A percentile compares a stretch with the other conserved stretches of the same genome.
Conservation (phyloP, 2,329 filamentous ascomycete species). For the Colletotrichum phormii region DNA sequence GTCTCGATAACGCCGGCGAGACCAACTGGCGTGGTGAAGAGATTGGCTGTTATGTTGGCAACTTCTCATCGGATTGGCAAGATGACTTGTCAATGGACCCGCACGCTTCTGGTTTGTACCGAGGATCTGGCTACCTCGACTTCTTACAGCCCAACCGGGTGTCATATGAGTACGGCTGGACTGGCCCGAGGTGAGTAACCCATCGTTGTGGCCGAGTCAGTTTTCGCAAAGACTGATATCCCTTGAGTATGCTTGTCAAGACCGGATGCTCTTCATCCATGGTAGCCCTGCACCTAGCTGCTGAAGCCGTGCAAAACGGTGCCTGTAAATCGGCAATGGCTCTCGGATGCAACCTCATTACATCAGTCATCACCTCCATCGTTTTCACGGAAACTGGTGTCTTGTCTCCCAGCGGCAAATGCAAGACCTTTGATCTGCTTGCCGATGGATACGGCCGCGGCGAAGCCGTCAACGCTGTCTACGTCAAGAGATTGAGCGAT, state of each 20-base stretch:
- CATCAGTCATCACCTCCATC: conserved; percentile 26
- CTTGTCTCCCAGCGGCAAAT: conserved; percentile 42
- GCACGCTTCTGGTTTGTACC: conserved; percentile 35
- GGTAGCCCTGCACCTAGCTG: conserved; percentile 47
- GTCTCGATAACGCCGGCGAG: conserved; percentile 45
- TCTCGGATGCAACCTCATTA: conserved; percentile 46
- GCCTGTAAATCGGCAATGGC: conserved; percentile 46
- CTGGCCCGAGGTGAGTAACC: conserved; percentile 44
- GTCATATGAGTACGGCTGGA: conserved; percentile 47
- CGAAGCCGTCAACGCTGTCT: conserved; percentile 52
- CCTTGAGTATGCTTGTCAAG: conserved; percentile 46
- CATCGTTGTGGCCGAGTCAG: too few relatives aligned
- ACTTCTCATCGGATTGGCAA: conserved; percentile 44
- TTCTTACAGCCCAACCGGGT: conserved; percentile 46
- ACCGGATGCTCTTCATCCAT: conserved; percentile 51
- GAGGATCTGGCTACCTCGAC: conserved; percentile 35
- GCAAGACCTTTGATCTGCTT: conserved; percentile 49
- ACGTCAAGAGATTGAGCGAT: conserved; percentile 54
- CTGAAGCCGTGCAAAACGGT: conserved; percentile 42
- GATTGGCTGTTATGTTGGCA: conserved; percentile 45
- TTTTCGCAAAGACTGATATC: neutral
- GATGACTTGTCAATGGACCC: conserved; percentile 33
- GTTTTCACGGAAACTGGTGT: conserved; percentile 42
- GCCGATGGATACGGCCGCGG: conserved; percentile 57
- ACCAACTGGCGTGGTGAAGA: conserved; percentile 41